Evolutionary conservation across 345 rosid genomes (phyloP).

Genomic region (Arabidopsis suecica): DNA sequence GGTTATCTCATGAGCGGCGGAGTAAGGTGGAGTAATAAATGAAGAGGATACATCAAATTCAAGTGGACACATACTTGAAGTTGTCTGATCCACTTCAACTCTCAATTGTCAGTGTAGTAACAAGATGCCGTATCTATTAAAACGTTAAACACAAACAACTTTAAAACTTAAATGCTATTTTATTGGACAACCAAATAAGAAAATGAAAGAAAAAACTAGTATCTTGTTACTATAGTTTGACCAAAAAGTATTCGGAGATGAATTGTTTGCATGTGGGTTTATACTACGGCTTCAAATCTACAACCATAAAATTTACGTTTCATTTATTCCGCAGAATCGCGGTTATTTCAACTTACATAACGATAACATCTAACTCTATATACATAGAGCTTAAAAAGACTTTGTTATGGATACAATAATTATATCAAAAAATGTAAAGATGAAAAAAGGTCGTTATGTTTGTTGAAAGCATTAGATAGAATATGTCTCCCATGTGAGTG

Average conservation of each 20-base stretch:
- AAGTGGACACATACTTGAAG: not conserved
- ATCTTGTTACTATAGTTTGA: not conserved
- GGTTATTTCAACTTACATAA: not conserved
- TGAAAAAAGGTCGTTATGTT: conserved; percentile 32
- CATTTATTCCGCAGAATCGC: not conserved
- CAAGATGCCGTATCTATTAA: not conserved
- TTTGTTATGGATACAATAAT: too few relatives aligned
- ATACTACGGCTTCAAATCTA: not conserved
- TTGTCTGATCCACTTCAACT: not conserved
- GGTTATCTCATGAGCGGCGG: not conserved
- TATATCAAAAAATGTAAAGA: not conserved
- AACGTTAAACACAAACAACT: not conserved
- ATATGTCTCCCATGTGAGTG: conserved; percentile 39
- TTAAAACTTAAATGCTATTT: not conserved
- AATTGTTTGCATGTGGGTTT: not conserved
- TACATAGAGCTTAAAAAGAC: too few relatives aligned
- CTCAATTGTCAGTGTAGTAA: not conserved
- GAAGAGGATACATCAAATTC: not conserved
- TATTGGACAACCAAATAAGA: not conserved
- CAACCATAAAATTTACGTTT: not conserved
- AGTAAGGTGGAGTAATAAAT: conserved; percentile 9
- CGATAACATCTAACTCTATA: not conserved
- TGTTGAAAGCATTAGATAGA: conserved; percentile 35
- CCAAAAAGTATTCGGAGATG: not conserved
- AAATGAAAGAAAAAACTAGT: not conserved